Evolutionary conservation across 805 yeast species (phyloP).

Genomic region (Metschnikowia reukaufii): DNA sequence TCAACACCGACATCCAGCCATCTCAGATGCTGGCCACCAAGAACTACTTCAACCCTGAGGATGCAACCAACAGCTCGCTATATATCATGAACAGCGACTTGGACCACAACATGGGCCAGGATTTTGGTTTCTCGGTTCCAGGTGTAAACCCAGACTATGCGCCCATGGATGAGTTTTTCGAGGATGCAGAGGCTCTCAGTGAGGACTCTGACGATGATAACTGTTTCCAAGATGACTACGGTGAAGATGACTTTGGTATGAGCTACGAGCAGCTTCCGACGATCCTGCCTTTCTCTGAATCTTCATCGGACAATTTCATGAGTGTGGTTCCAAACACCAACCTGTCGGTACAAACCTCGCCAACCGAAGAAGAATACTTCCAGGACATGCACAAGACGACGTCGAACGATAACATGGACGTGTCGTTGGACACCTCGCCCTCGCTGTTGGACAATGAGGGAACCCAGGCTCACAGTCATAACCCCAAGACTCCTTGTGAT

Average conservation of each 20-base stretch:
- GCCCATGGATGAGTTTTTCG: conserved; percentile 35
- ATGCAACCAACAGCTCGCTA: conserved; percentile 28
- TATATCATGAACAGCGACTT: conserved; percentile 22
- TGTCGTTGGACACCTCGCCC: conserved; percentile 5
- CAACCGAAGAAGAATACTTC: conserved; percentile 5
- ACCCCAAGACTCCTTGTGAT: background rate
- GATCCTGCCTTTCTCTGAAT: conserved; percentile 6
- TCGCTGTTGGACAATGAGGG: too few relatives aligned
- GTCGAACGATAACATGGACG: conserved; percentile 11
- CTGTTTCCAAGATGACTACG: conserved; percentile 36
- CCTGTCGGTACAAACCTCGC: conserved; percentile 2
- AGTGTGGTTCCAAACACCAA: conserved; percentile 7
- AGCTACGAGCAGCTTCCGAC: conserved; percentile 9
- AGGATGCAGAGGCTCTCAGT: conserved; percentile 43
- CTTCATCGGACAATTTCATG: conserved; percentile 5
- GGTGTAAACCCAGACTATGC: conserved; percentile 29
- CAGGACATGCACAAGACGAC: conserved; percentile 6
- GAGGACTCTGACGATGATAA: conserved; percentile 41
- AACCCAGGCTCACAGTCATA: background rate
- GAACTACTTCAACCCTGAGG: conserved; percentile 26
- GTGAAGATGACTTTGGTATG: conserved; percentile 25
- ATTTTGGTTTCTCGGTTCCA: conserved; percentile 19
- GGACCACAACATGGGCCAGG: conserved; percentile 2
- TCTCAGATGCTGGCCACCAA: conserved; percentile 33
- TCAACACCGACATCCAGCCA: conserved; percentile 44